Conservation (phyloP, 305 asterid species). For the Fraxinus greggii region DNA sequence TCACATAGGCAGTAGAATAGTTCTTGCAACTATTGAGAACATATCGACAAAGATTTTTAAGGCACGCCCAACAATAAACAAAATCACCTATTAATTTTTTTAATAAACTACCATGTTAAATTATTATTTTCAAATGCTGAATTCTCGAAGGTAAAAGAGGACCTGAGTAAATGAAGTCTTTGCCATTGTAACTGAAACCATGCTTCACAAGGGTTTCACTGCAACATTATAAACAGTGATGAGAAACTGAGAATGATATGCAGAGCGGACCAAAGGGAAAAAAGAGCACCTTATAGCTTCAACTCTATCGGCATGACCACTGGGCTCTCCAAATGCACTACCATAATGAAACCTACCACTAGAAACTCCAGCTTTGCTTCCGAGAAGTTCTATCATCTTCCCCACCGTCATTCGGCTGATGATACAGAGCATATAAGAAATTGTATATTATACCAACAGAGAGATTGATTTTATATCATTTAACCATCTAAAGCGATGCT, state of each 20-base stretch:
- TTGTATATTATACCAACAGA: conserved; percentile 11
- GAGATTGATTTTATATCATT: not conserved
- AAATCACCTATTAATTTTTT: not conserved
- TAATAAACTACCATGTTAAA: not conserved
- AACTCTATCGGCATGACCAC: conserved; percentile 97
- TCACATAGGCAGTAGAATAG: not conserved
- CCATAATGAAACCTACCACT: conserved; percentile 97
- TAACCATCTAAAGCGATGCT: conserved; percentile 8
- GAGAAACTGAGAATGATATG: conserved; percentile 15
- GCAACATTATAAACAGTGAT: conserved; percentile 28
- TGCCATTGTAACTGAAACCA: conserved; percentile 91
- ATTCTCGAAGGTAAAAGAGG: conserved; percentile 12
- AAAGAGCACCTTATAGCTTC: conserved; percentile 71
- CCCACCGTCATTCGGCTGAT: conserved; percentile 99
- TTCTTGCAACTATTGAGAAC: not conserved
- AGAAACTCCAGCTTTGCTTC: conserved; percentile 97
- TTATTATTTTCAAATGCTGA: not conserved
- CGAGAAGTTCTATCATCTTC: conserved; percentile 96
- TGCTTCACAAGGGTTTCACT: conserved; percentile 94
- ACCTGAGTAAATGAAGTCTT: conserved; percentile 95
- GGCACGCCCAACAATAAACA: not conserved
- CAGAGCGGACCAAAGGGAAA: conserved; percentile 14
- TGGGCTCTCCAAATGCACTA: conserved; percentile 96
- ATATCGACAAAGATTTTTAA: not conserved
- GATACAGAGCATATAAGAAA: conserved; percentile 24